These are phyloP conservation scores for Globisporangium irregulare DNA, from an alignment of 352 stramenopile genomes.

Conservation along the genomic window DNA sequence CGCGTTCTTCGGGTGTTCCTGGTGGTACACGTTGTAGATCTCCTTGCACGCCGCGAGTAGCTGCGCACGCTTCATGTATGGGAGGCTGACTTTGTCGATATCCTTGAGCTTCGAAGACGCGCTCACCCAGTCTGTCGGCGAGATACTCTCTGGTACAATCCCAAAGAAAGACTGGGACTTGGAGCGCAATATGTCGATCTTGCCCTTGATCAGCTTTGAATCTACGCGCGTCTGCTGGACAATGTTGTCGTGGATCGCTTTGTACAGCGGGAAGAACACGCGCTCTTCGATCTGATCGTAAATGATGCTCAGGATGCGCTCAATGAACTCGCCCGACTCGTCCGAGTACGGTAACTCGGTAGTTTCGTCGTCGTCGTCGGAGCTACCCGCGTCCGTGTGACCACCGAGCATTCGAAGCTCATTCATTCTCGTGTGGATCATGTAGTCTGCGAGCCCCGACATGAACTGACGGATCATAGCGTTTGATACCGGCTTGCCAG, in stretches of 20 bases:
- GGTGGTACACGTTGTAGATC: slow-evolving; percentile 78
- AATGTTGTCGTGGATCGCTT: slow-evolving; percentile 62
- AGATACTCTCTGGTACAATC: slow-evolving; percentile 67
- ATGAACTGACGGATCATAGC: slow-evolving; percentile 71
- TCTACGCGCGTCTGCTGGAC: slow-evolving; percentile 56
- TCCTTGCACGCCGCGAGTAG: slow-evolving; percentile 76
- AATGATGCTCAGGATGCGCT: slow-evolving; percentile 66
- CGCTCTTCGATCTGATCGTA: slow-evolving; percentile 85
- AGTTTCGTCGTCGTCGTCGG: slow-evolving; percentile 28
- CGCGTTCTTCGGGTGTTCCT: slow-evolving; percentile 61
- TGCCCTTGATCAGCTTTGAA: slow-evolving; percentile 67
- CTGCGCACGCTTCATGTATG: slow-evolving; percentile 81
- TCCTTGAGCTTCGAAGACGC: slow-evolving; percentile 65
- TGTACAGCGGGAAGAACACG: slow-evolving; percentile 79
- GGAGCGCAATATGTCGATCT: slow-evolving; percentile 75
- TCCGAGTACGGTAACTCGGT: slow-evolving; percentile 16
- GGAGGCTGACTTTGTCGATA: slow-evolving; percentile 74
- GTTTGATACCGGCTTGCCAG: slow-evolving; percentile 42
- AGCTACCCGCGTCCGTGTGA: slow-evolving; percentile 26
- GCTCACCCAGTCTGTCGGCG: slow-evolving; percentile 52
- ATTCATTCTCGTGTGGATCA: slow-evolving; percentile 80
- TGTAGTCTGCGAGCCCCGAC: slow-evolving; percentile 72
- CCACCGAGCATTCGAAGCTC: slow-evolving; percentile 64
- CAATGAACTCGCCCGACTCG: slow-evolving; percentile 49
- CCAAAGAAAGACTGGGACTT: slow-evolving; percentile 85